Percentiles rank a stretch among this genome's conserved stretches.
phyloP scores from a whole-genome alignment of 768 basidiomycete species.

The Tylopilus subfusipes region DNA sequence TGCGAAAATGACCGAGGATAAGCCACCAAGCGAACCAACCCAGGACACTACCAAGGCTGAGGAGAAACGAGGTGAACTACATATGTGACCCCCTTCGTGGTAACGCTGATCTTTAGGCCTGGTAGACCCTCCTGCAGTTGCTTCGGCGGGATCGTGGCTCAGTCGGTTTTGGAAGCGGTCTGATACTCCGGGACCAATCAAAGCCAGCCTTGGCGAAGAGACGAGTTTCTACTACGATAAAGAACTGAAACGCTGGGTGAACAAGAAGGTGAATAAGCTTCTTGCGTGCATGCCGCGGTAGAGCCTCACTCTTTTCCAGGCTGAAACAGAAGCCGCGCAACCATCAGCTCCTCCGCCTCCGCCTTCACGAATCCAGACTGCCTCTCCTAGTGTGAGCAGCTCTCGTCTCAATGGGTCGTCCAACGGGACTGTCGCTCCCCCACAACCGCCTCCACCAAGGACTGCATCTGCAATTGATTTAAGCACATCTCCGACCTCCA shows the following conservation, averaged over 20 bases:
- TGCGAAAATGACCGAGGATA: constrained; percentile 27
- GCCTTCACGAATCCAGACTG: constrained; percentile 81
- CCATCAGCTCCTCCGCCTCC: constrained; percentile 63
- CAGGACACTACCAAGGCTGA: constrained; percentile 19
- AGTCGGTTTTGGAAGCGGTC: constrained; percentile 75
- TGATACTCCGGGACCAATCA: constrained; percentile 69
- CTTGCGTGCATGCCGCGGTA: neutral
- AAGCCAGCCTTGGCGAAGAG: constrained; percentile 91
- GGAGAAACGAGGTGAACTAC: constrained; percentile 32
- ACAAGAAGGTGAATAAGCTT: constrained; percentile 67
- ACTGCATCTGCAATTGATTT: constrained; percentile 66
- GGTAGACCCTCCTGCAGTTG: constrained; percentile 22
- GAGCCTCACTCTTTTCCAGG: constrained; percentile 37
- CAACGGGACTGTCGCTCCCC: constrained; percentile 12
- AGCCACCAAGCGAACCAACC: constrained; percentile 17
- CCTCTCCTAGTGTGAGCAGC: constrained; percentile 64
- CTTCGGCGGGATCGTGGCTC: constrained; percentile 65
- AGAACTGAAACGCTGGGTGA: constrained; percentile 95
- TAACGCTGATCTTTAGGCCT: neutral
- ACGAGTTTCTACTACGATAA: constrained; percentile 90
- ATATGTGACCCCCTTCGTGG: neutral
- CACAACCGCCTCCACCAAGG: constrained; percentile 34
- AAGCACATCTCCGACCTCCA: constrained; percentile 48
- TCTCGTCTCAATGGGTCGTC: constrained; percentile 33
- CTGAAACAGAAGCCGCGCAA: constrained; percentile 50